Base-by-base conservation (phyloP, 2,329 filamentous ascomycete species). In the Nemania serpens region DNA sequence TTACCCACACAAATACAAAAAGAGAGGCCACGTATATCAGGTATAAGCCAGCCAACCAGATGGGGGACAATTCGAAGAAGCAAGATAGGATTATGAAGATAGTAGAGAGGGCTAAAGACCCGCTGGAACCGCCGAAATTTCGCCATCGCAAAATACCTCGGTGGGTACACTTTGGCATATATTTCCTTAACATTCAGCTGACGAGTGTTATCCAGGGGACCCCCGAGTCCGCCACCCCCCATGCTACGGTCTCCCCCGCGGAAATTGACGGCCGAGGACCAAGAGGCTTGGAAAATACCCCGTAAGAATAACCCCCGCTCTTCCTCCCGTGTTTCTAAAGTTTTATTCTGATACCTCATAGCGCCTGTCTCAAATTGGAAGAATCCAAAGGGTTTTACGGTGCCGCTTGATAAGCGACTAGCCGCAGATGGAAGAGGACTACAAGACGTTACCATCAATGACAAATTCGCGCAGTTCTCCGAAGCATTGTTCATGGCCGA, bases 11-110 rank as follows among this genome's bases (percentile, higher is more conserved):
- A 7, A 89, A 88, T n/a, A 84, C 85, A 51, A 84, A 91, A 66
- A 89, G 90, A 58, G 94, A 97, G 61, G 88, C 95, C 5, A 98
- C 94, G 0, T 99, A 93, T 75, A 95, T 99, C 61, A 87, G 92
- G 66, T 99, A 99, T 74, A 98, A 93, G 15, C 95, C 95, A 3
- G 91, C 93, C 43, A 94, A 95, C 70, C 95, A 99, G 79, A 97
- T 99, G 92, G 95, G 95, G 12, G 91, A 86, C 71, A 82, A 93
- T 75, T 87, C 85, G 41, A 89, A 88, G 76, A 96, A 97, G 79
- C 91, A 93, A 70, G 93, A 98, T 71, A 88, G 95, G 13, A 97
- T 99, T 67, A 96, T 99, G 86, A 98, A 98, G 81, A 98, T 99
- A 77, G 92, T 97, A 39, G 92, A 97, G 75, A 84, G 92, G 58